Conservation (phyloP, 768 basidiomycete genomes). For the Sporobolomyces roseus region DNA sequence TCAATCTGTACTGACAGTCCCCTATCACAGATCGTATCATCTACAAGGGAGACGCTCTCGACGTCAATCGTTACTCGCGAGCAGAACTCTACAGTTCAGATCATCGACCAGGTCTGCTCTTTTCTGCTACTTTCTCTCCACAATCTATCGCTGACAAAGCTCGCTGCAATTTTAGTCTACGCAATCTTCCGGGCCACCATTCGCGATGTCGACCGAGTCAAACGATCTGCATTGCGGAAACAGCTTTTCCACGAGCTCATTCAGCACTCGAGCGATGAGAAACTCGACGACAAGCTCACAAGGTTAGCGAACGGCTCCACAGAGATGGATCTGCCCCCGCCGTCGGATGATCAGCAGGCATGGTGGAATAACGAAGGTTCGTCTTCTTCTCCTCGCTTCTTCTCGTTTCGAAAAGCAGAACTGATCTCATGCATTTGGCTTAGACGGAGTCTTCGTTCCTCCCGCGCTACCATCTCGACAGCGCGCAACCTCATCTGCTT, state of each 20-base stretch:
- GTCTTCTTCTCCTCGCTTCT: neutral
- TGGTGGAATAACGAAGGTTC: slow-evolving; percentile 36
- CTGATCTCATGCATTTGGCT: neutral
- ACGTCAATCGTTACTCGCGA: slow-evolving; percentile 72
- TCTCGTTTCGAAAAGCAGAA: neutral
- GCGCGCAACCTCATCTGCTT: neutral
- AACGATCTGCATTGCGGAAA: slow-evolving; percentile 47
- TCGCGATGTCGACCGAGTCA: slow-evolving; percentile 70
- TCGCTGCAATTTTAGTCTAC: slow-evolving; percentile 59
- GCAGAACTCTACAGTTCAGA: slow-evolving; percentile 88
- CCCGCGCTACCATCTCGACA: neutral
- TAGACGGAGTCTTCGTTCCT: slow-evolving; percentile 20
- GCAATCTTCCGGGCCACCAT: slow-evolving; percentile 74
- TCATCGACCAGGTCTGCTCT: slow-evolving; percentile 73
- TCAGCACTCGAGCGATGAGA: slow-evolving; percentile 7
- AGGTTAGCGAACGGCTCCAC: neutral
- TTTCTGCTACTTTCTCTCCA: neutral
- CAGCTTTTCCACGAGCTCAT: slow-evolving; percentile 26
- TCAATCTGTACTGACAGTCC: neutral
- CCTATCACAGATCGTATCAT: slow-evolving; percentile 73
- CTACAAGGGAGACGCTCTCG: slow-evolving; percentile 68
- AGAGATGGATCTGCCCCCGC: slow-evolving; percentile 15
- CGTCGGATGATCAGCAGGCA: slow-evolving; percentile 21
- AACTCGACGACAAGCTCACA: slow-evolving; percentile 25
- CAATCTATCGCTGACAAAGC: neutral